Evolutionary conservation across 208 protist species (phyloP), one percentile per base, ranked within the genome.

Genomic region (Crithidia sp.): DNA sequence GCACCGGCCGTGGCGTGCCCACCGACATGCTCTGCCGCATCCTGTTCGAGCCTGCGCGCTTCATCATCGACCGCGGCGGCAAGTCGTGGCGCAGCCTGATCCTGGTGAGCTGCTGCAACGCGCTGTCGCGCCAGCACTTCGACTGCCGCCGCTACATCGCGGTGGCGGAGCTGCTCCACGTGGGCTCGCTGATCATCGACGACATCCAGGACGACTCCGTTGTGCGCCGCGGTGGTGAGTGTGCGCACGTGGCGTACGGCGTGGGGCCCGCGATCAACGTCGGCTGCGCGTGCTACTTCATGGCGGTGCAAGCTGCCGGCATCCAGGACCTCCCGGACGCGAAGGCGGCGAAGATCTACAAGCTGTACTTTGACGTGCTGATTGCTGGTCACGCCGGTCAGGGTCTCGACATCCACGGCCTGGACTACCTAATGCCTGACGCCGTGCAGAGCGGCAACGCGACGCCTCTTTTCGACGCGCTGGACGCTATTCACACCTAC

Each of bases 141-240:
- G 86, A 93, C 61, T 89, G 81, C 66, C 54, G 55, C 16, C 71
- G 64, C 8, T 90, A 86, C 62, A 84, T 89, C 67, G 80, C 79
- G 10, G 82, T 92, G 14, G 66, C 82, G 0, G 86, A 94, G 56
- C 71, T 94, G 57, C 74, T 90, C 6, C 89, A 94, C 65, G 80
- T 87, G 14, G 89, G 89, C 17, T 92, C 89, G 10, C 76, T 92
- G 39, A 87, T 92, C 59, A 90, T 94, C 54, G 87, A 94, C 58
- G 89, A 94, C 69, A 87, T 94, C 67, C 71, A 94, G 49, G 89
- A 94, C 56, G 71, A 86, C 49, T 91, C 89, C 10, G 37, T 79
- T n/a, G 68, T 89, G 7, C 77, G 89, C n/a, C 79, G 89, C 45
- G 87, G 89, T 40, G 83, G 82, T 37, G 43, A 67, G 7, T 84